Evolutionary conservation across 2,329 filamentous ascomycete genomes (phyloP), one percentile per base, ranked within the genome.

Genomic region (Diaporthe vexans): DNA sequence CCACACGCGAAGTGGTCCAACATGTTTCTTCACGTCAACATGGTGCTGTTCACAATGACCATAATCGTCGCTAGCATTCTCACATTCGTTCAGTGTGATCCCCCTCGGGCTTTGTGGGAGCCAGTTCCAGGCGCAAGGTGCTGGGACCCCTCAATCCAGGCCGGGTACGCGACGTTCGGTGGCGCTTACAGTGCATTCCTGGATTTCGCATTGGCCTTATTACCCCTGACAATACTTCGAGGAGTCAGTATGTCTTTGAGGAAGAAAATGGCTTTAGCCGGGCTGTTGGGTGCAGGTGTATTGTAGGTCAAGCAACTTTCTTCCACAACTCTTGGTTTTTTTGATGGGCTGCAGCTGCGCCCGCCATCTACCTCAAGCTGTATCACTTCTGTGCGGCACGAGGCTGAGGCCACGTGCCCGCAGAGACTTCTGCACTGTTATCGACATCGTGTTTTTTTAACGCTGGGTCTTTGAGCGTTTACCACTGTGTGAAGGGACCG

Each of bases 91-190:
- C 63, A 68, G 35, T 68, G 63, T 17, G 46, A 68, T 24, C 63
- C 63, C 21, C 63, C 63, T 48, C 63, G 63, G 15, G 63, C 63
- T 2, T 29, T 68, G 21, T 68, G 63, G 63, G 63, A 68, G 13
- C 17, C 29, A 9, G 63, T 68, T 3, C 63, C 63, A 4, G 63
- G 63, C 5, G 63, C 63, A 4, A 52, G 35, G 26, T 68, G 63
- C 46, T 68, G 43, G 63, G 63, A 68, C 17, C 26, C 63, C 24
- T 68, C 63, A 13, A n/a, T 68, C 10, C 63, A 68, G 63, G 63
- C 63, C 17, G 63, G 63, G 0, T 52, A 35, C n/a, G 63, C 63
- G 37, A 68, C 63, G 3, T 52, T 68, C 9, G 63, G 63, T 33
- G 63, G 63, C 11, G 46, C 46, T 10, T 52, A 52, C 63, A 68